Evolutionary conservation across 2,329 filamentous ascomycete genomes (phyloP), one percentile per base, ranked within the genome.

Genomic region (Aspergillus felis): DNA sequence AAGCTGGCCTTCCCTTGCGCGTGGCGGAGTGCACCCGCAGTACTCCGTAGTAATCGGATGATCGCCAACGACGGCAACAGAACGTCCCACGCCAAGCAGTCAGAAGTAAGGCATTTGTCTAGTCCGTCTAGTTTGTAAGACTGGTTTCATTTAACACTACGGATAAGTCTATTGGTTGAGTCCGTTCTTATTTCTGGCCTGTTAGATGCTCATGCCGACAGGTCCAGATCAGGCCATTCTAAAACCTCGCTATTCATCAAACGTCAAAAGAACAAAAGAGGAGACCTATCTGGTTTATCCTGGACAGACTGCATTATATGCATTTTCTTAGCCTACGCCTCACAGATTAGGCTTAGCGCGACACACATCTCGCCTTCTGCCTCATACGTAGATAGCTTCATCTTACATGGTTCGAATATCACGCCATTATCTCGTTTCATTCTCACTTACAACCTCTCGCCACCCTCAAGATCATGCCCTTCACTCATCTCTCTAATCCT

Each of bases 401-500:
- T 25, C 25, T 25, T 5, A 25, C 4, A 25, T 25, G 4, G 25
- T 25, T 25, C 4, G 25, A 25, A 25, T 1, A 25, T 25, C 24
- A 25, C 24, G 3, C 24, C 24, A 25, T 25, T 25, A 25, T 25
- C 25, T 25, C 25, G 5, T 25, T 25, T 4, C 25, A 25, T 5
- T 25, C 25, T 5, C 4, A 3, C 24, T 25, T 3, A 25, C 25
- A 25, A 5, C 10, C 28, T 12, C 28, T 29, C 28, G 9, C 10
- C 28, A 0, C 68, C 66, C 51, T 72, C 66, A 14, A 77, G 55
- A 63, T 78, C 74, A 47, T 72, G 72, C 10, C 74, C 72, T 61
- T 68, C 59, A 52, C 64, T 52, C 69, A 72, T 71, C 52, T 69
- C 64, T 63, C 70, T 66, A 58, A 68, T 28, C 9, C 61, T 55